Evolutionary conservation across 768 basidiomycete genomes (phyloP).

Genomic region (Mycena crocata): DNA sequence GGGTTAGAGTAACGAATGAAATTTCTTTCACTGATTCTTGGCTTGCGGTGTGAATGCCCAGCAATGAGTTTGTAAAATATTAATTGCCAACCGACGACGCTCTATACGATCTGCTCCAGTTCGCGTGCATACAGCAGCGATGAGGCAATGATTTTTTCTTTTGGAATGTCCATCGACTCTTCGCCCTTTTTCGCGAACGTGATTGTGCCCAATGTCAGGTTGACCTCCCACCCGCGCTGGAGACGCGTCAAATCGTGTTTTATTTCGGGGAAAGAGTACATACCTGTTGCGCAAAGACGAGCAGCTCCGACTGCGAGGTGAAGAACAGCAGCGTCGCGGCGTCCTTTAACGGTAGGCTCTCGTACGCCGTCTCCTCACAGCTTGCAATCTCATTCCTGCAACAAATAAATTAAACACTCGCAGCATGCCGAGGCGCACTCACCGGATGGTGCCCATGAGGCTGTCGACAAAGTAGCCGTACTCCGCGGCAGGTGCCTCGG

Average conservation of each 20-base stretch:
- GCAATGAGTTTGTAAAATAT: constrained; percentile 13
- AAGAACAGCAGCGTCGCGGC: constrained; percentile 95
- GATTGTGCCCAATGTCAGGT: constrained; percentile 75
- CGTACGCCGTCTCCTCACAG: constrained; percentile 95
- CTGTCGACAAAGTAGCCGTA: constrained; percentile 95
- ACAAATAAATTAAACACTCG: background rate
- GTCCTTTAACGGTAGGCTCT: constrained; percentile 89
- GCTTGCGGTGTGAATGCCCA: background rate
- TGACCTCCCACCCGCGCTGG: constrained; percentile 88
- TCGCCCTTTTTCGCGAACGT: constrained; percentile 85
- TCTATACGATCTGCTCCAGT: constrained; percentile 90
- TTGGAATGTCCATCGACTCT: constrained; percentile 87
- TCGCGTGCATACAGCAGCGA: constrained; percentile 87
- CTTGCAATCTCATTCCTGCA: constrained; percentile 95
- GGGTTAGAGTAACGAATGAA: constrained; percentile 54
- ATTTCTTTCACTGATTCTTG: constrained; percentile 29
- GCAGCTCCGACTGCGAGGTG: constrained; percentile 80
- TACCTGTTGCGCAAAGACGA: constrained; percentile 86
- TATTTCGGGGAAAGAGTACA: constrained; percentile 22
- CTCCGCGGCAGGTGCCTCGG: constrained; percentile 92
- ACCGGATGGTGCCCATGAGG: constrained; percentile 93
- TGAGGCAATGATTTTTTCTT: constrained; percentile 82
- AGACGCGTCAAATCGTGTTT: constrained; percentile 23
- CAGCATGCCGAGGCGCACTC: constrained; percentile 45
- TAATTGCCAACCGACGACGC: background rate